Evolutionary conservation across 805 yeast species (phyloP).

Genomic region (Lachancea cidri): DNA sequence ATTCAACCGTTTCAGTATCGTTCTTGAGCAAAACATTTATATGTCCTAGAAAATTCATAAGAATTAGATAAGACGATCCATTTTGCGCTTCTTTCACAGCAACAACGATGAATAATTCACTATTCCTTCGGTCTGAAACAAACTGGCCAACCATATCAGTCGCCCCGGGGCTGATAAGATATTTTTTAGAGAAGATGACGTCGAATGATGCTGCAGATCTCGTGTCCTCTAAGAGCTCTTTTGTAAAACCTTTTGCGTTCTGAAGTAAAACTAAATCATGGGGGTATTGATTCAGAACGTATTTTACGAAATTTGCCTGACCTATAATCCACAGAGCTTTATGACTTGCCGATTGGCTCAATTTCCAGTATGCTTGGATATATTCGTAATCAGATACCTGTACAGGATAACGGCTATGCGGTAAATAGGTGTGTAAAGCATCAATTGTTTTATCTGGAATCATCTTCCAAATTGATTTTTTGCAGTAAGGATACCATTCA

Average conservation of each 20-base stretch:
- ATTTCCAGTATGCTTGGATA: constrained; percentile 6
- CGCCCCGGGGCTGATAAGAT: constrained; percentile 5
- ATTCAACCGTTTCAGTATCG: constrained; percentile 8
- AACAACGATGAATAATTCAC: constrained; percentile 10
- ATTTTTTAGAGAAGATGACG: not conserved
- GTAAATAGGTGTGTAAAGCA: constrained; percentile 8
- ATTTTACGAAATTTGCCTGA: not conserved
- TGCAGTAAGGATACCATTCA: constrained; percentile 16
- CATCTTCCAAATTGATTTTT: constrained; percentile 14
- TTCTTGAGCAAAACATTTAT: constrained; percentile 12
- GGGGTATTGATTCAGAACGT: constrained; percentile 2
- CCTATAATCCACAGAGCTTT: not conserved
- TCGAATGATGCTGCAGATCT: not conserved
- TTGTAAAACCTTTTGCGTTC: not conserved
- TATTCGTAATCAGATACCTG: constrained; percentile 6
- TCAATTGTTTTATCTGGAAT: constrained; percentile 9
- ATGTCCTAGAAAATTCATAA: constrained; percentile 18
- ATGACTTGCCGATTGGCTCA: not conserved
- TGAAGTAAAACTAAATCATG: constrained; percentile 2
- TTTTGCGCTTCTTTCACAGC: constrained; percentile 11
- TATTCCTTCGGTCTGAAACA: constrained; percentile 10
- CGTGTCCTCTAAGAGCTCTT: not conserved
- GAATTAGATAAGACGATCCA: constrained; percentile 9
- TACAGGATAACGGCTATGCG: constrained; percentile 15
- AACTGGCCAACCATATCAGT: constrained; percentile 13